Evolutionary conservation across 2,329 filamentous ascomycete species (phyloP), one percentile per base, ranked within the genome.

Genomic region (Dactylonectria macrodidyma): DNA sequence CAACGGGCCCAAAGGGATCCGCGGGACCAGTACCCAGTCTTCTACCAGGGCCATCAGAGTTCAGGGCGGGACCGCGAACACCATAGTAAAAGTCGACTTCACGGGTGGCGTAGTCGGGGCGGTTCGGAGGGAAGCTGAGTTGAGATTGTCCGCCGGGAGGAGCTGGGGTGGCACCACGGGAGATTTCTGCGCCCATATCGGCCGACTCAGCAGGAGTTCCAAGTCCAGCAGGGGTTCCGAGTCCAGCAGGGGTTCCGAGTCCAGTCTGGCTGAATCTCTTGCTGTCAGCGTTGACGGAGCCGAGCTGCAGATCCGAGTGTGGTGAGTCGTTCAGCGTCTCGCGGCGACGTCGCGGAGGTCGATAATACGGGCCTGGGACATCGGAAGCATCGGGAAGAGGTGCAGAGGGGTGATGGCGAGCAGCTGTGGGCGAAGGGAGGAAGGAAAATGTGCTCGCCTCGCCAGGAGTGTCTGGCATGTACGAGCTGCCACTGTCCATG

Each of bases 31-130:
- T 99, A 76, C 96, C 95, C 58, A 98, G 85, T 78, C 93, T 95
- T 57, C 96, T 89, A 22, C 93, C 94, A 0, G 93, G 92, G 3
- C 90, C 90, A 67, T 94, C 93, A 1, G 94, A 93, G 73, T 92
- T 95, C 12, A 98, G 84, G 1, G 95, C 94, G 22, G 95, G 94
- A 0, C 96, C 96, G 38, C 96, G 90, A 19, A 97, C 93, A 10
- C 95, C 93, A 76, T 99, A 98, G 81, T 98, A 98, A 76, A 97
- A 97, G 79, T 99, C 96, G 0, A 97, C 94, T 80, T 99, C 96
- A 63, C 96, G 92, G 1, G 95, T 96, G 2, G 95, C 92, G 78
- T 98, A 98, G 77, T 99, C 95, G 1, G 93, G 91, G 54, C 90
- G 87, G 24, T 89, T 91, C 1, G 85, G 83, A 41, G 88, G 84